phyloP scores from a whole-genome alignment of 306 rosid species.

The Echinosophora koreensis region DNA sequence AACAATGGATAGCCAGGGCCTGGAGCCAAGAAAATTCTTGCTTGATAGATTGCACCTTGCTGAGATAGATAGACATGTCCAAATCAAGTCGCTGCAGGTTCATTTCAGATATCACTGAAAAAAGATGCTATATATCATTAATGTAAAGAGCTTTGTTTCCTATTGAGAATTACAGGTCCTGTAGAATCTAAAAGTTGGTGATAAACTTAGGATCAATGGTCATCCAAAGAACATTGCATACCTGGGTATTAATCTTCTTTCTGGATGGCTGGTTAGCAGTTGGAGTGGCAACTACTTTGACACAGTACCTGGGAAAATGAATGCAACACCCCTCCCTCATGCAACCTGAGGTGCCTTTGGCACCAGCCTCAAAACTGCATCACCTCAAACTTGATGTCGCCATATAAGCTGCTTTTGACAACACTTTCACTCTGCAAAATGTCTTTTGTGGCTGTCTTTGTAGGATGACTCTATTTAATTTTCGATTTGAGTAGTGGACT shows the following conservation, averaged over 20 bases:
- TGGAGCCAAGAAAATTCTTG: no score
- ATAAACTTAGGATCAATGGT: no score
- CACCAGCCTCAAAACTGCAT: background rate
- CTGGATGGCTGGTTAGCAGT: background rate
- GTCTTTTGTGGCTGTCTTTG: background rate
- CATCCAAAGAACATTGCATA: background rate
- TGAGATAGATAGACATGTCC: no score
- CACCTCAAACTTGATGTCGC: background rate
- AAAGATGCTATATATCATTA: no score
- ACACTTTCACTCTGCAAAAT: background rate
- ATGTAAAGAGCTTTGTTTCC: no score
- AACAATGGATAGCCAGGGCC: no score
- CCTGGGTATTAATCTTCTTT: background rate
- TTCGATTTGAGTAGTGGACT: background rate
- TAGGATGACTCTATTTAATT: slow-evolving; percentile 7
- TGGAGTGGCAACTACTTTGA: background rate
- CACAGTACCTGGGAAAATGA: no score
- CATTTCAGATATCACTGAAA: no score
- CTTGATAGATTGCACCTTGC: no score
- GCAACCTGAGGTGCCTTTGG: background rate
- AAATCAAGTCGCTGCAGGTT: no score
- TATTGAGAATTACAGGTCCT: no score
- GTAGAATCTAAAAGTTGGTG: no score
- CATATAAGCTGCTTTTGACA: background rate
- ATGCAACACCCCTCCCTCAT: background rate